These are phyloP conservation scores for Mucor piriformis DNA, from an alignment of 371 early-diverging fungal species.

Conservation along the genomic window DNA sequence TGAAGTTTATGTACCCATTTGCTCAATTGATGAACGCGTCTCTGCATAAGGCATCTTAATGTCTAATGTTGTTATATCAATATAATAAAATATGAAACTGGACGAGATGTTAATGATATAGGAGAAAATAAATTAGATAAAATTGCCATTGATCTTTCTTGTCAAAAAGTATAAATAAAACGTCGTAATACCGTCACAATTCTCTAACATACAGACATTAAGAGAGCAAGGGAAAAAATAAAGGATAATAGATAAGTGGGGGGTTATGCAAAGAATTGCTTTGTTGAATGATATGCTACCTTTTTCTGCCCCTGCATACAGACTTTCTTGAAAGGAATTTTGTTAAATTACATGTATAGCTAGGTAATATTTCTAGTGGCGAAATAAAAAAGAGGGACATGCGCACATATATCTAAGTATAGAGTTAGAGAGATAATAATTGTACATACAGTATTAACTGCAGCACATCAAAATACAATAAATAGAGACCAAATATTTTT, in stretches of 20 bases:
- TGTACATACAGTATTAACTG: slow-evolving; percentile 8
- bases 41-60: too few relatives aligned
- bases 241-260: neutral
- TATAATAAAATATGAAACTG: too few relatives aligned
- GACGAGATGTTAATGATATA: too few relatives aligned
- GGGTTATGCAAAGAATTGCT: neutral
- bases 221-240: too few relatives aligned
- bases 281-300: neutral
- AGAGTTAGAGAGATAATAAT: neutral
- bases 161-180: too few relatives aligned
- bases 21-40: too few relatives aligned
- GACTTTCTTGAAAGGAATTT: neutral
- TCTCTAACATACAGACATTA: too few relatives aligned
- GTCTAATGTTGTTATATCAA: too few relatives aligned
- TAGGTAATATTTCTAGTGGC: neutral
- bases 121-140: too few relatives aligned
- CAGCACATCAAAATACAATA: neutral
- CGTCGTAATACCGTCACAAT: too few relatives aligned
- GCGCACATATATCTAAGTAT: neutral
- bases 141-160: too few relatives aligned
- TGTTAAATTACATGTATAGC: neutral
- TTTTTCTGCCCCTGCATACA: neutral
- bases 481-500: neutral
- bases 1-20: too few relatives aligned
- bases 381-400: neutral